phyloP scores from a whole-genome alignment of 345 rosid species.

The Brassica rapa region DNA sequence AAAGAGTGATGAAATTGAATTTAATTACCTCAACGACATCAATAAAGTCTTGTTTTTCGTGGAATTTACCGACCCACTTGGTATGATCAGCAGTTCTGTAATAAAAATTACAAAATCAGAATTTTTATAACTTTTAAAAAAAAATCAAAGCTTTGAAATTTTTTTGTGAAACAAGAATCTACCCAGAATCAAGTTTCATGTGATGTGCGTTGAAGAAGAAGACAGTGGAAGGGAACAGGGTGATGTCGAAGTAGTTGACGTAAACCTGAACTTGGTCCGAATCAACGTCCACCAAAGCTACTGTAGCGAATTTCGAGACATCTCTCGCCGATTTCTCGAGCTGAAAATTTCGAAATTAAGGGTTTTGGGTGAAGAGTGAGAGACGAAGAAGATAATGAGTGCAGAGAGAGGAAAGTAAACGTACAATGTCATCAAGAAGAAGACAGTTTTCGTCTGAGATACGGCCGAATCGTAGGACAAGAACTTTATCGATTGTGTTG shows the following conservation, averaged over 20 bases:
- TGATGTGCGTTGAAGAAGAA: conserved; percentile 97
- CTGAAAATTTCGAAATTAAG: conserved; percentile 39
- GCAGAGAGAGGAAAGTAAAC: neutral
- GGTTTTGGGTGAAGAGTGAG: neutral
- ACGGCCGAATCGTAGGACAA: conserved; percentile 91
- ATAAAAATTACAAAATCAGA: neutral
- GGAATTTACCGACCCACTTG: conserved; percentile 88
- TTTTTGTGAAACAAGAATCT: neutral
- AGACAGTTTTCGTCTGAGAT: conserved; percentile 58
- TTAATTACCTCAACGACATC: conserved; percentile 79
- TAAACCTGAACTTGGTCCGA: conserved; percentile 79
- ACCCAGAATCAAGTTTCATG: conserved; percentile 98
- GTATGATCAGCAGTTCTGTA: conserved; percentile 89
- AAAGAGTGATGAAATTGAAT: neutral
- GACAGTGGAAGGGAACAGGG: conserved; percentile 67
- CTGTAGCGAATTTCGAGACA: conserved; percentile 63
- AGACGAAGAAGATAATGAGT: neutral
- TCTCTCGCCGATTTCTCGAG: conserved; percentile 73
- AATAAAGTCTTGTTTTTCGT: conserved; percentile 46
- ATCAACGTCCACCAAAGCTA: conserved; percentile 73
- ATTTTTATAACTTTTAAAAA: neutral
- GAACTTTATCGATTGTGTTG: conserved; percentile 84
- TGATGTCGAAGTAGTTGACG: conserved; percentile 79
- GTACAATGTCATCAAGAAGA: conserved; percentile 71
- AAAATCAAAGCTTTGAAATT: neutral